Percentiles rank a stretch among this genome's conserved stretches.
phyloP scores from a whole-genome alignment of 1,284 basidiomycete species.

The Xanthoconium separans region DNA sequence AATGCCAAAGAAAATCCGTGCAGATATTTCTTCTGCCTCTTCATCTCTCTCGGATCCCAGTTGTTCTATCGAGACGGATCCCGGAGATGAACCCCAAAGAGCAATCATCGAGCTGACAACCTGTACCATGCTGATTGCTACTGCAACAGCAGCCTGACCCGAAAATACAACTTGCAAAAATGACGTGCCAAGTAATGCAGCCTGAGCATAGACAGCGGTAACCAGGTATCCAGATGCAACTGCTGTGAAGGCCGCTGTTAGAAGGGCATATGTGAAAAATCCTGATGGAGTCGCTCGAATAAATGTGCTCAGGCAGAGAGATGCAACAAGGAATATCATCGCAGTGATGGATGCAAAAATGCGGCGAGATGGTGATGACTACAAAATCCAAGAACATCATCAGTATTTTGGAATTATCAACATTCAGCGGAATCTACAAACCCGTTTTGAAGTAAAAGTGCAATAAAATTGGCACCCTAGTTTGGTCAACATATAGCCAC shows the following conservation, averaged over 20 bases:
- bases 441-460: constrained; percentile 1
- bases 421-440: not conserved
- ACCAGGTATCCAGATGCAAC: not conserved
- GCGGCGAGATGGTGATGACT: not conserved
- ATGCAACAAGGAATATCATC: not conserved
- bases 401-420: not conserved
- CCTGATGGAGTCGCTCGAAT: not conserved
- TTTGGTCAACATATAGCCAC: not conserved
- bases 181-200: not conserved
- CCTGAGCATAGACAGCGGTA: not conserved
- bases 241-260: not conserved
- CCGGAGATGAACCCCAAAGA: not conserved
- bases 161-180: not conserved
- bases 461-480: not conserved
- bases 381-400: not conserved
- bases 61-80: not conserved
- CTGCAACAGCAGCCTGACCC: not conserved
- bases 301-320: not conserved
- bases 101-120: constrained; percentile 1
- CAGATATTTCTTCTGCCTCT: not conserved
- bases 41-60: not conserved
- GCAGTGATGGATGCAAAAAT: not conserved
- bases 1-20: not conserved
- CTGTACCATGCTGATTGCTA: not conserved
- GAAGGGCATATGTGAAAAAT: not conserved